Conservation (phyloP, 2,329 filamentous ascomycete genomes). For the Teratosphaeria nubilosa region DNA sequence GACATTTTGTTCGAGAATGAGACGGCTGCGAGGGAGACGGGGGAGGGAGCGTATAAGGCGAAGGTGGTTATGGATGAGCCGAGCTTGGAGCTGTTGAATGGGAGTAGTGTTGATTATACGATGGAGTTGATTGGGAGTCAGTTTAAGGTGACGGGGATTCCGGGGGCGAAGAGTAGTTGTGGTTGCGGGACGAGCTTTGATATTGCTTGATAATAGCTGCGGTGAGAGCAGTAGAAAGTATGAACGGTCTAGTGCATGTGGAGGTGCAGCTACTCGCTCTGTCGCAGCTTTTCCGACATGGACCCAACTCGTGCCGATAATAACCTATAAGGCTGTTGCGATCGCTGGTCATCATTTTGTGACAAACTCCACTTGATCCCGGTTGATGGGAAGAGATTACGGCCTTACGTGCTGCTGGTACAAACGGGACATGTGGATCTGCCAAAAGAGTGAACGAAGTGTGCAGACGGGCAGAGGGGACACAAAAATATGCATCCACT, state of each 20-base stretch:
- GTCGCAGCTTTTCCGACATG: neutral
- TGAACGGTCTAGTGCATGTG: constrained; percentile 33
- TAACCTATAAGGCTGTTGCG: no score
- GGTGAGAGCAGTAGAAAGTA: neutral
- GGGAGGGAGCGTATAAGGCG: constrained; percentile 38
- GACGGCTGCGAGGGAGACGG: constrained; percentile 12
- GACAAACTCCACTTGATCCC: neutral
- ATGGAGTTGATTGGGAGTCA: constrained; percentile 91
- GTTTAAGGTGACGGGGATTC: constrained; percentile 95
- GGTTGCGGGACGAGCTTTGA: constrained; percentile 98
- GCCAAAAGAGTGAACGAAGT: neutral
- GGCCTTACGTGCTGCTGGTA: neutral
- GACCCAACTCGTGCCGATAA: no score
- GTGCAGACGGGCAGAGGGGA: neutral
- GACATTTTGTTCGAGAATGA: constrained; percentile 78
- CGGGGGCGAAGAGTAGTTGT: constrained; percentile 82
- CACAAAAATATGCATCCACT: neutral
- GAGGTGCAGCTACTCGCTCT: neutral
- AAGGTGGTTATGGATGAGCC: constrained; percentile 83
- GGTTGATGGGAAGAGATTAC: neutral
- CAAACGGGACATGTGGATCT: neutral
- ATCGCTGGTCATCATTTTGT: neutral
- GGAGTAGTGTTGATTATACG: constrained; percentile 92
- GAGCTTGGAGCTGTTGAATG: constrained; percentile 78
- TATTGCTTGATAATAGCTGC: constrained; percentile 41